Evolutionary conservation across 2,329 filamentous ascomycete species (phyloP), one percentile per base, ranked within the genome.

Genomic region (Cladophialophora immunda): DNA sequence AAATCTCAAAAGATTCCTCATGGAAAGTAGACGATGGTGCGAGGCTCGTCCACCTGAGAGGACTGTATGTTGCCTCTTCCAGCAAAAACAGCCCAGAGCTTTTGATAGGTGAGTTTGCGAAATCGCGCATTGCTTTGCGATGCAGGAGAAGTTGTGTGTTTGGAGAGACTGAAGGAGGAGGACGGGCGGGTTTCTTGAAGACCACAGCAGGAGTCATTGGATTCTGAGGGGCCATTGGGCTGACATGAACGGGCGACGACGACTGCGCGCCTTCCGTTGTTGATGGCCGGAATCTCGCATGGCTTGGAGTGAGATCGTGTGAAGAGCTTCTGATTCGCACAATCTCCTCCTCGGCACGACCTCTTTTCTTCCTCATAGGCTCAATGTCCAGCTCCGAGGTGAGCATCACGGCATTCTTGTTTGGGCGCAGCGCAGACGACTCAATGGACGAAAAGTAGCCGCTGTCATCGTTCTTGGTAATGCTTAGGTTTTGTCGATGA

Each of bases 391-490:
- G 78, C 74, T 96, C 93, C 0, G 92, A 94, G 3, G 90, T 92
- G 52, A 93, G 84, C 19, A 92, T 83, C 64, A 87, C 84, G 17
- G 82, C 82, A 67, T 87, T 83, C 70, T 87, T 86, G 70, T 89
- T 88, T 56, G 91, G 89, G 66, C 94, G 88, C 77, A 92, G 86
- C 15, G 86, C 93, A 0, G 95, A 98, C 2, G 95, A 98, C 73
- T 97, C 94, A 19, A 98, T 85, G 0, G 94, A 97, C 1, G 95
- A 98, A 77, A 97, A 97, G 79, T 98, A 99, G 47, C 95, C 95
- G 76, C 94, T 98, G 79, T 99, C 95, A 75, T 92, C 92, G 83
- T 96, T 90, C 13, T 91, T 90, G 32, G 87, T 87, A 74, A 91
- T 88, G 78, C 93, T 94, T 71, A 91, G 90, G 80, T 92, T 92